Evolutionary conservation across 1,284 basidiomycete species (phyloP), one percentile per base, ranked within the genome.

Genomic region (Coniophora puteana): DNA sequence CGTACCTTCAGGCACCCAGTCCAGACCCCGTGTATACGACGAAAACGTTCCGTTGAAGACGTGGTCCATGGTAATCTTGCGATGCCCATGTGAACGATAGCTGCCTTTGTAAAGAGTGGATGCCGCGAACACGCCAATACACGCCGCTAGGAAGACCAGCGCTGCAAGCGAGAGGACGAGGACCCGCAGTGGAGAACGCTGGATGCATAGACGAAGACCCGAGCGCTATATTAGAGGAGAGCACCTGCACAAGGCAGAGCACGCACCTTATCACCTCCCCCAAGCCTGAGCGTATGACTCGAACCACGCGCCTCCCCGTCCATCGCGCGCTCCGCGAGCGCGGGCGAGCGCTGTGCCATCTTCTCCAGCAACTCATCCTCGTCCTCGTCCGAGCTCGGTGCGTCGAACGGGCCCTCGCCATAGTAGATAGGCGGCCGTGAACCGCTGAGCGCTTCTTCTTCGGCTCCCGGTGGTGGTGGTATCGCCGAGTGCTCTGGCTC

Each of bases 1-100:
- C 74, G 23, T 45, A 89, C 93, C 92, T 76, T 94, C 91, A 10
- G 83, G 79, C 22, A 96, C 83, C 93, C 93, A 96, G 34, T 80
- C 69, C 22, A 94, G 61, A 22, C 54, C 53, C 32, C 71, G 68
- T 10, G 54, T 57, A 4, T 72, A 52, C 3, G 71, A 61, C 8
- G 38, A 48, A 55, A 95, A 96, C 1, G 92, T 95, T 4, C 90
- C 90, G 55, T 94, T 93, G 65, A 91, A 91, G 35, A 94, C 65
- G 58, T 93, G 84, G 53, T 95, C 89, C 74, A 96, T 79, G 1
- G 84, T 85, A 36, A 95, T 72, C 51, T 80, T 87, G 50, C 69
- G 71, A 23, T 64, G 71, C 2, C 88, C 83, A 4, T 71, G 70
- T 8, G 70, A 62, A 43, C 57, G 71, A 54, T 71, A 76, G 4